Percentiles rank a stretch among this genome's conserved stretches.
phyloP scores from a whole-genome alignment of 192 early-diverging fungal genomes.

The Umbelopsis sp. region DNA sequence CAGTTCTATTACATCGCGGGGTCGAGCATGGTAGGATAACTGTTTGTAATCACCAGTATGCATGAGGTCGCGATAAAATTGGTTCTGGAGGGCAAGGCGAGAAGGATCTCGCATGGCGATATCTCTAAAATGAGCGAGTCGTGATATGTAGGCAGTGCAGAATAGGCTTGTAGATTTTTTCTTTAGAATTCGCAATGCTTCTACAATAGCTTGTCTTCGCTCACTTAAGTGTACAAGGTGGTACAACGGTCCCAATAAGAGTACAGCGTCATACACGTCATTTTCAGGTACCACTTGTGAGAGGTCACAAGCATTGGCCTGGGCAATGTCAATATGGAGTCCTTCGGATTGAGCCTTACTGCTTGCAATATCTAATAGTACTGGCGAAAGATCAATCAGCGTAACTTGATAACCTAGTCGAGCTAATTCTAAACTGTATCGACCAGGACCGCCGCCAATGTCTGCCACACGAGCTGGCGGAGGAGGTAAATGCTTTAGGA shows the following conservation, averaged over 20 bases:
- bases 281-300: slow-evolving; percentile 4
- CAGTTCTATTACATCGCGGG: background rate
- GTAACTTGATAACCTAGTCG: background rate
- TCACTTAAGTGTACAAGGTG: background rate
- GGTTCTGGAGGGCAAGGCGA: background rate
- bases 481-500: slow-evolving; percentile 7
- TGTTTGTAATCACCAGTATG: background rate
- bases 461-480: background rate
- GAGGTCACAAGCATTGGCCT: slow-evolving; percentile 8
- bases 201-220: background rate
- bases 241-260: background rate
- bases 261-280: background rate
- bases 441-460: background rate
- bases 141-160: background rate
- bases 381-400: background rate
- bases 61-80: background rate
- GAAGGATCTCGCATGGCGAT: background rate
- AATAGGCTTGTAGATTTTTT: background rate
- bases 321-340: background rate
- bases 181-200: background rate
- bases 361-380: background rate
- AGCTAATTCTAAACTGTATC: background rate
- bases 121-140: background rate
- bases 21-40: background rate
- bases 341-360: background rate